Percentiles rank a stretch among this genome's conserved stretches.
Conservation (phyloP, 2,329 filamentous ascomycete genomes). For the Cordyceps farinosa region DNA sequence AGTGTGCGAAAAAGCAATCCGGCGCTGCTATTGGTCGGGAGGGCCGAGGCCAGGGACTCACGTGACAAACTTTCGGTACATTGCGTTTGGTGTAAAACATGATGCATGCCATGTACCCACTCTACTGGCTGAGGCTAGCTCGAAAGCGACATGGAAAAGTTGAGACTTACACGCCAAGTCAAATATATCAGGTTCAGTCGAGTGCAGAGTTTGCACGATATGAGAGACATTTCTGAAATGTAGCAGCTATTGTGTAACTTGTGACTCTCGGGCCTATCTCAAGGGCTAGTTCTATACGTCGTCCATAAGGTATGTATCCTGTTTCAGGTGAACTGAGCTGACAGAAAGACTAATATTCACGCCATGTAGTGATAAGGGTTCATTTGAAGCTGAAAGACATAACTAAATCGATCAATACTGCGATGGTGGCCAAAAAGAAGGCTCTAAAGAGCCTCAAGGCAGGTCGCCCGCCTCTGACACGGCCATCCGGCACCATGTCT, state of each 20-base stretch:
- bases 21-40: constrained; percentile 11
- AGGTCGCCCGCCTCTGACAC: constrained; percentile 55
- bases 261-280: not conserved
- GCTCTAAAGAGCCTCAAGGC: constrained; percentile 42
- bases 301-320: not conserved
- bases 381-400: not conserved
- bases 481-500: constrained; percentile 55
- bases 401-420: too few species aligned
- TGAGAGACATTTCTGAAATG: not conserved
- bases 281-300: not conserved
- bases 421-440: constrained; percentile 47
- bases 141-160: not conserved
- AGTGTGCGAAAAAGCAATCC: not conserved
- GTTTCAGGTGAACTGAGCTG: not conserved
- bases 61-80: constrained; percentile 18
- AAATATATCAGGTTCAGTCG: not conserved
- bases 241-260: not conserved
- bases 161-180: constrained; percentile 8
- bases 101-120: not conserved
- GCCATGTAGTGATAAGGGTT: not conserved
- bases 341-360: not conserved
- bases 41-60: not conserved
- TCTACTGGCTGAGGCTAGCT: not conserved
- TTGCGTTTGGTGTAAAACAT: not conserved
- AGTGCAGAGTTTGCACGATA: not conserved